phyloP scores from a whole-genome alignment of 169 alveolate species.

The Eimeria tenella region DNA sequence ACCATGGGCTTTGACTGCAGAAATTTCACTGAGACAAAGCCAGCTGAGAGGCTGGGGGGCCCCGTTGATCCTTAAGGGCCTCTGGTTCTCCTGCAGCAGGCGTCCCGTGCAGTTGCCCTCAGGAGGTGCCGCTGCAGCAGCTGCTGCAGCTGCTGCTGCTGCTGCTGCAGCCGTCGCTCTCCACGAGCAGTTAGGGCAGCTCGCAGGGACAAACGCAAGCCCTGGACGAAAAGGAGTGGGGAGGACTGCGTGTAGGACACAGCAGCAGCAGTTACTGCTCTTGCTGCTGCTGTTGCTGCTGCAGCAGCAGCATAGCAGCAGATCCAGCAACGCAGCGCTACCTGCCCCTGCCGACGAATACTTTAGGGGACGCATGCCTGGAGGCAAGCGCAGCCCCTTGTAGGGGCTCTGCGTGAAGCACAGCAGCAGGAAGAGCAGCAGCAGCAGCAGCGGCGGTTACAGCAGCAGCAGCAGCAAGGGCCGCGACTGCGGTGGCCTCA shows the following conservation, averaged over 20 bases:
- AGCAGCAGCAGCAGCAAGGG: conserved; percentile 29
- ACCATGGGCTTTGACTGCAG: neutral
- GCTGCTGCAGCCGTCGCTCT: conserved; percentile 13
- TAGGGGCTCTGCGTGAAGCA: conserved; percentile 40
- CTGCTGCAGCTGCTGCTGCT: conserved; percentile 30
- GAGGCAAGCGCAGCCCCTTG: conserved; percentile 19
- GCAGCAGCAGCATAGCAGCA: neutral
- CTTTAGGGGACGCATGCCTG: conserved; percentile 8
- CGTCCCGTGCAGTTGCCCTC: neutral
- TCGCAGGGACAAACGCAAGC: neutral
- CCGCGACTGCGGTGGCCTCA: conserved; percentile 12
- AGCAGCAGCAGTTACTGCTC: neutral
- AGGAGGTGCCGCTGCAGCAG: conserved; percentile 19
- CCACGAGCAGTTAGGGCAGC: neutral
- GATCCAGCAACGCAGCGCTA: neutral
- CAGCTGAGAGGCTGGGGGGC: neutral
- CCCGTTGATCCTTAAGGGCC: neutral
- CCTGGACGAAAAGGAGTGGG: no score
- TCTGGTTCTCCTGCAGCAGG: neutral
- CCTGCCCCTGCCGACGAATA: neutral
- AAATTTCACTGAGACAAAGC: no score
- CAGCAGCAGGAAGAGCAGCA: conserved; percentile 30
- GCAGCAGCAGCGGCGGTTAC: conserved; percentile 38
- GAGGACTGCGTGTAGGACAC: neutral
- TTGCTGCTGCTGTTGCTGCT: conserved; percentile 34